phyloP scores from a whole-genome alignment of 148 eudicot species.

The Vaccinium darrowii region DNA sequence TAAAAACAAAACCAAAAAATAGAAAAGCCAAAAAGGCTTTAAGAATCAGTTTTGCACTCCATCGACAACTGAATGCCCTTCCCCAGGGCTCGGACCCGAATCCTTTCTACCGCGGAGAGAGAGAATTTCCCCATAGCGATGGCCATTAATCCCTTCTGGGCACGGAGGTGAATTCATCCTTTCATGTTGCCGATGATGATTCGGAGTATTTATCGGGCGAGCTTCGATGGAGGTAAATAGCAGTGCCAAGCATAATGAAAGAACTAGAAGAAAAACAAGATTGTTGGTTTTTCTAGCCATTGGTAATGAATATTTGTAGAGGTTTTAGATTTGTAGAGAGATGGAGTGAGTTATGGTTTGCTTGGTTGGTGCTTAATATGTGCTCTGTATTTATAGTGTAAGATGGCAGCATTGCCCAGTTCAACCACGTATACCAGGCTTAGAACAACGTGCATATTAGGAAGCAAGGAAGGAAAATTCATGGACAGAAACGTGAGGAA shows the following conservation, averaged over 20 bases:
- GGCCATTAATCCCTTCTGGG: neutral
- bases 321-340: too few species aligned
- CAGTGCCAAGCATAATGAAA: neutral
- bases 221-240: neutral
- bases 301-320: too few species aligned
- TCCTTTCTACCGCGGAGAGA: neutral
- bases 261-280: neutral
- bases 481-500: neutral
- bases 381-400: neutral
- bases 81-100: neutral
- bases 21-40: neutral
- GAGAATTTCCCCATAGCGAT: too few species aligned
- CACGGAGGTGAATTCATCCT: neutral
- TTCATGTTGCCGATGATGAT: neutral
- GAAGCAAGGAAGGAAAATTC: conserved; percentile 2
- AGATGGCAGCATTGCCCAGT: neutral
- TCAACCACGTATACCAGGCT: neutral
- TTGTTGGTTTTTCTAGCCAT: neutral
- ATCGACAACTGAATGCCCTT: neutral
- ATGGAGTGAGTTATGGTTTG: neutral
- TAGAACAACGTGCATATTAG: neutral
- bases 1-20: too few species aligned
- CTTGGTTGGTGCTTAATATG: neutral
- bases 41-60: neutral
- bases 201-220: neutral